Evolutionary conservation across 2,329 filamentous ascomycete genomes (phyloP).

Genomic region (Epichloe brachyelytri): DNA sequence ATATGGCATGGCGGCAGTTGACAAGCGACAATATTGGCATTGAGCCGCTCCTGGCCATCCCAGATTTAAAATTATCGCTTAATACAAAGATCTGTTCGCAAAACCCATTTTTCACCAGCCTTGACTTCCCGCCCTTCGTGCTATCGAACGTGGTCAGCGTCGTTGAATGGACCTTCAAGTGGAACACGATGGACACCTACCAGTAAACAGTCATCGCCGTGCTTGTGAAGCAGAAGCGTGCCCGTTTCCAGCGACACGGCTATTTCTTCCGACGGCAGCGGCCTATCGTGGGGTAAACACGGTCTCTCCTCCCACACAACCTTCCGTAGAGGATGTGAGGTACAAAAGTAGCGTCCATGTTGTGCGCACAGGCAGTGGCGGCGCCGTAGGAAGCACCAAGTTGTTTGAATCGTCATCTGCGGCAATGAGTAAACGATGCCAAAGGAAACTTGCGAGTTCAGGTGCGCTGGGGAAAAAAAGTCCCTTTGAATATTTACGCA

Average conservation of each 20-base stretch:
- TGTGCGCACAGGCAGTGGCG: constrained; percentile 34
- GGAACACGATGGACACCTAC: constrained; percentile 23
- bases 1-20: too few relatives aligned
- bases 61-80: constrained; percentile 25
- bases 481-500: constrained; percentile 29
- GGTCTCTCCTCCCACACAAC: constrained; percentile 76
- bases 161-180: neutral
- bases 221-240: constrained; percentile 74
- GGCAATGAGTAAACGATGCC: neutral
- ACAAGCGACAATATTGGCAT: too few relatives aligned
- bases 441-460: neutral
- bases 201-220: constrained; percentile 78
- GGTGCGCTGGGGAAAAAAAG: too few relatives aligned
- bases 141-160: constrained; percentile 18
- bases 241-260: constrained; percentile 68
- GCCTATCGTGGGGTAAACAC: constrained; percentile 63
- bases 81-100: constrained; percentile 71
- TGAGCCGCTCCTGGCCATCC: too few relatives aligned
- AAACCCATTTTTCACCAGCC: constrained; percentile 80
- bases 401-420: constrained; percentile 79
- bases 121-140: constrained; percentile 75
- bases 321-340: constrained; percentile 60
- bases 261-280: constrained; percentile 48
- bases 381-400: constrained; percentile 37
- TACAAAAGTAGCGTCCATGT: constrained; percentile 91